Evolutionary conservation across 2,329 filamentous ascomycete species (phyloP).

Genomic region (Verticillium zaregamsianum): DNA sequence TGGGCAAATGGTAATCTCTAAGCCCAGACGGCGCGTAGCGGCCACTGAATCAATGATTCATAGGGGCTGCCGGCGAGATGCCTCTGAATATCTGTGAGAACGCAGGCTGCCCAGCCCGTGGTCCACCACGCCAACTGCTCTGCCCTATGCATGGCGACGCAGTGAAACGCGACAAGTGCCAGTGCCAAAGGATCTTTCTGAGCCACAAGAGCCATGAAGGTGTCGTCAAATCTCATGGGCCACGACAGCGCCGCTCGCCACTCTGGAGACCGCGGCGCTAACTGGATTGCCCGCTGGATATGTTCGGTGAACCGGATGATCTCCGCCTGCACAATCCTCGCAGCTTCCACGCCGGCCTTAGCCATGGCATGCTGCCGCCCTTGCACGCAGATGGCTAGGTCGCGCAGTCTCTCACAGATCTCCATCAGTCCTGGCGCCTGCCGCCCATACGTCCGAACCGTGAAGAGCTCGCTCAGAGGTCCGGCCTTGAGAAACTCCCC

Average conservation of each 20-base stretch:
- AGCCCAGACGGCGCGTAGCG: not conserved
- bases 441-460: not conserved
- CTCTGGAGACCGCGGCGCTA: not conserved
- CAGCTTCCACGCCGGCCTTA: not conserved
- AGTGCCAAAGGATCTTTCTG: not conserved
- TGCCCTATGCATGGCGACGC: not conserved
- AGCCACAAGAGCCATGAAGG: not conserved
- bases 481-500: not conserved
- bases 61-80: not conserved
- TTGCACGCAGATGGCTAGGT: not conserved
- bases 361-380: not conserved
- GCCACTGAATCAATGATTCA: not conserved
- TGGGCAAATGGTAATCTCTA: no score
- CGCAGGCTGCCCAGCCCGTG: not conserved
- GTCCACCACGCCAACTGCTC: not conserved
- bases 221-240: not conserved
- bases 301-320: no score
- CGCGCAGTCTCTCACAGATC: not conserved
- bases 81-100: not conserved
- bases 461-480: not conserved
- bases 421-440: not conserved
- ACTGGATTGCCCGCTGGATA: not conserved
- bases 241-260: not conserved
- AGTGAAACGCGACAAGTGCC: not conserved
- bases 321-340: not conserved